Conservation (phyloP, 164 flowering plant species). For the Magnolia sinica region DNA sequence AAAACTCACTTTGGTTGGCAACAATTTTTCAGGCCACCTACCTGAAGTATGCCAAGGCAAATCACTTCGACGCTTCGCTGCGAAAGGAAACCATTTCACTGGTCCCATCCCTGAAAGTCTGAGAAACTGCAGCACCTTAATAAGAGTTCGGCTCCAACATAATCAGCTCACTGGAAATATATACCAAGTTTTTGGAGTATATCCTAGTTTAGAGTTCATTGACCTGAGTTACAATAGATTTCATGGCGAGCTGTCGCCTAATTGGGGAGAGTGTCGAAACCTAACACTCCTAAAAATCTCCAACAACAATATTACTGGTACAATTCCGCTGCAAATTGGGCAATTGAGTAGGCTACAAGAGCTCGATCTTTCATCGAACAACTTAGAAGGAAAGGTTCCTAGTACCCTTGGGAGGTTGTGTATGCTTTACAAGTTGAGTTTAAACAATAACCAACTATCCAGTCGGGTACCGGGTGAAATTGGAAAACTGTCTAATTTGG, state of each 20-base stretch:
- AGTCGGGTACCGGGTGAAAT: constrained; percentile 4
- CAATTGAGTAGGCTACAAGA: not conserved
- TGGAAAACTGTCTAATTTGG: not conserved
- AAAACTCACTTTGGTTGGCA: not conserved
- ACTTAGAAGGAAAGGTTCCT: constrained; percentile 2
- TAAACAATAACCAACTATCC: not conserved
- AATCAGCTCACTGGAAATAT: constrained; percentile 44
- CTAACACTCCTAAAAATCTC: not conserved
- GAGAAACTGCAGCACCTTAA: constrained; percentile 40
- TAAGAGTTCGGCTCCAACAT: constrained; percentile 45
- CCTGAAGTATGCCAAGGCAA: constrained; percentile 4
- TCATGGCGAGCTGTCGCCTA: constrained; percentile 5
- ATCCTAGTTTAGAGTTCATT: constrained; percentile 23
- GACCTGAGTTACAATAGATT: not conserved
- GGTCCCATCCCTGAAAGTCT: constrained; percentile 12
- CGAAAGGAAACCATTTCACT: not conserved
- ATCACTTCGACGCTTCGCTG: not conserved
- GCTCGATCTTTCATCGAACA: not conserved
- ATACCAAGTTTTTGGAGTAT: constrained; percentile 31
- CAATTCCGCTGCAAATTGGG: not conserved
- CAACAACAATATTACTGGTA: not conserved
- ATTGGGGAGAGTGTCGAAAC: not conserved
- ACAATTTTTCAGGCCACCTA: not conserved
- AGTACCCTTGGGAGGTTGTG: not conserved
- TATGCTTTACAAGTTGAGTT: not conserved